phyloP scores from a whole-genome alignment of 2,329 filamentous ascomycete genomes.

The Aurifilum marmelostoma region DNA sequence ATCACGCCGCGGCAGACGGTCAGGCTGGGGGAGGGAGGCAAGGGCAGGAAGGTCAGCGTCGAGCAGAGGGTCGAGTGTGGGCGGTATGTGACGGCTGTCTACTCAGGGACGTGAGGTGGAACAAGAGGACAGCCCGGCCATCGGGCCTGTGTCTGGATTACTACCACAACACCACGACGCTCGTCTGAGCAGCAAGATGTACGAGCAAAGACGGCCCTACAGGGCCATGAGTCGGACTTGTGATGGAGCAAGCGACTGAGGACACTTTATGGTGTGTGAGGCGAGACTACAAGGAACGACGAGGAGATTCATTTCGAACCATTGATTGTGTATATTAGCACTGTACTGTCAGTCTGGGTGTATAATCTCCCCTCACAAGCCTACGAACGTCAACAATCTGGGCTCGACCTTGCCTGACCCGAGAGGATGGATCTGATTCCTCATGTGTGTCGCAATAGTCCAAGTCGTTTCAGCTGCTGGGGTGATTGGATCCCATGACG shows the following conservation, averaged over 20 bases:
- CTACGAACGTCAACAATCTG: neutral
- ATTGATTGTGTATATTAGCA: neutral
- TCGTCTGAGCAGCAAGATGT: no score
- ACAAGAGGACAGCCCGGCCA: neutral
- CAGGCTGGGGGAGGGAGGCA: conserved; percentile 59
- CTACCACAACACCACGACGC: neutral
- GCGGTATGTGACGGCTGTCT: conserved; percentile 78
- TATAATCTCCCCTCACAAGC: neutral
- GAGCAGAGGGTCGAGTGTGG: conserved; percentile 92
- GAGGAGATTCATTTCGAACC: no score
- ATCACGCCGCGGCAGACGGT: conserved; percentile 77
- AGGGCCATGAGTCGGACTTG: no score
- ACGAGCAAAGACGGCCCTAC: no score
- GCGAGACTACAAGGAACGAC: no score
- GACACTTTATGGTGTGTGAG: no score
- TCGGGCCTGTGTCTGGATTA: neutral
- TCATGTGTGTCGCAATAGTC: no score
- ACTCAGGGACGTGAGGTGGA: conserved; percentile 56
- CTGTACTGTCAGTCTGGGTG: neutral
- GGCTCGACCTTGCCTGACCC: neutral
- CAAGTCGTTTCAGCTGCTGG: neutral
- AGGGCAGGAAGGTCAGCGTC: conserved; percentile 71
- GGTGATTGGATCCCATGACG: neutral
- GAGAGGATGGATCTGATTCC: neutral
- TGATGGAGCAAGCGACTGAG: no score